Evolutionary conservation across 2,329 filamentous ascomycete genomes (phyloP), one percentile per base, ranked within the genome.

Genomic region (Ophiocordyceps sinensis): DNA sequence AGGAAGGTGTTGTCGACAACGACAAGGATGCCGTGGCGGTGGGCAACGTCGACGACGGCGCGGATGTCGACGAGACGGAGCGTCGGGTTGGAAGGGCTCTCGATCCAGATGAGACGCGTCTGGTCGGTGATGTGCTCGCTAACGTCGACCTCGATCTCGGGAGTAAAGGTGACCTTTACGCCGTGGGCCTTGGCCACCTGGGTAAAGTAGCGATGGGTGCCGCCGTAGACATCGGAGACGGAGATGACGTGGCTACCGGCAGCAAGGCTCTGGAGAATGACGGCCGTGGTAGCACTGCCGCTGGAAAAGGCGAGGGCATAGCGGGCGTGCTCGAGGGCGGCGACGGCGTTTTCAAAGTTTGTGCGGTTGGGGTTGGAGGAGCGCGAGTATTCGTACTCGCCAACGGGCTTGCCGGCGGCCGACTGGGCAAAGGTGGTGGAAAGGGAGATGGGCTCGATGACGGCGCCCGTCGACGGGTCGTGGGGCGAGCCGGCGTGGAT

Each of bases 1-100:
- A 96, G 71, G 71, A 98, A 98, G 17, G 91, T 98, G 70, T 98
- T 98, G 70, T 98, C 91, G 35, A 98, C 91, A n/a, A 98, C 91
- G 36, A 98, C 91, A 58, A 85, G 71, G 54, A 96, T 85, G 46
- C 88, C 89, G 56, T 85, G 84, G 53, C 81, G 71, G 62, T 96
- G 91, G 15, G 91, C 91, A 42, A 82, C 73, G 26, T 77, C 77
- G 26, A 84, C 82, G 34, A 98, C 83, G 41, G 85, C 81, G 52
- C 84, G 73, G 58, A 98, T 94, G 64, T 98, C 89, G 49, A 96
- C 89, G 38, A 98, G 74, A 26, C 84, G 79, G 43, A 98, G 72
- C 7, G 91, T 98, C 0, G 91, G 91, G 67, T 98, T 98, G 53
- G 84, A 91, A 21, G 91, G 91, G 10, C 78, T 82, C 67, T 98